Evolutionary conservation across 169 alveolate genomes (phyloP).

Genomic region (Amoebophrya sp.): DNA sequence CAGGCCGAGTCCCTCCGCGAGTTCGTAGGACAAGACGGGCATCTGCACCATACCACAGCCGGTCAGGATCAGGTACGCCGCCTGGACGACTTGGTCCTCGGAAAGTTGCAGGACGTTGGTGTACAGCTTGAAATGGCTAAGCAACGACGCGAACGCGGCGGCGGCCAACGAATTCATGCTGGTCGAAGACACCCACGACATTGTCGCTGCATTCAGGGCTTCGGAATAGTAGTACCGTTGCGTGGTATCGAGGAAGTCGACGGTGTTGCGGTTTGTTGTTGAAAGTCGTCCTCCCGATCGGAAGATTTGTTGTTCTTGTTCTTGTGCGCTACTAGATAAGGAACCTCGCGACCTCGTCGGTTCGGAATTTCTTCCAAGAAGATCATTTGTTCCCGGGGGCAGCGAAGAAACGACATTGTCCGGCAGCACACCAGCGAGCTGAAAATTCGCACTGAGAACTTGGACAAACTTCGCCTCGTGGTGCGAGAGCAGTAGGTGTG

Average conservation of each 20-base stretch:
- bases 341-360: background rate
- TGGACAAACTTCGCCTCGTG: background rate
- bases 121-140: background rate
- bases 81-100: background rate
- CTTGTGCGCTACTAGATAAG: background rate
- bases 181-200: background rate
- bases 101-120: background rate
- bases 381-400: no score
- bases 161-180: background rate
- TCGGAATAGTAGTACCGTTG: background rate
- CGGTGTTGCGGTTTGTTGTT: background rate
- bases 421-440: background rate
- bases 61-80: background rate
- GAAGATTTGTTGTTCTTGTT: background rate
- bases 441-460: background rate
- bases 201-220: constrained; percentile 16
- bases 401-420: background rate
- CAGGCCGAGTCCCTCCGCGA: background rate
- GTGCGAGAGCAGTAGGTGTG: background rate
- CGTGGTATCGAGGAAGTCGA: background rate
- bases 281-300: no score
- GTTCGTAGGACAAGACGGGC: background rate
- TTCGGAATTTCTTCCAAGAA: no score
- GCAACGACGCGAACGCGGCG: background rate
- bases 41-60: constrained; percentile 14